Evolutionary conservation across 306 rosid species (phyloP).

Genomic region (Carpinus fangiana): DNA sequence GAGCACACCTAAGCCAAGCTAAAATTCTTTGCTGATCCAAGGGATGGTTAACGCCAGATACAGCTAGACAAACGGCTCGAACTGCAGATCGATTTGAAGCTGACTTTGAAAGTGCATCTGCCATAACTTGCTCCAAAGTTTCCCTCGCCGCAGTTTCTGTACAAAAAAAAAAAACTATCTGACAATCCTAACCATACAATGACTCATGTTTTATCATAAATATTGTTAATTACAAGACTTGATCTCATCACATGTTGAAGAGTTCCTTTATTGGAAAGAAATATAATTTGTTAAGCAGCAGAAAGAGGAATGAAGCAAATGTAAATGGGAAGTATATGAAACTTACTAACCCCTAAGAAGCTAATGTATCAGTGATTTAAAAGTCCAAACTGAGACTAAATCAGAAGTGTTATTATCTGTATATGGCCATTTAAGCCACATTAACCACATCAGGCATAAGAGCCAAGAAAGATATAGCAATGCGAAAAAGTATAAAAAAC

Average conservation of each 20-base stretch:
- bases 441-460: neutral
- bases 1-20: conserved; percentile 74
- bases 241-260: neutral
- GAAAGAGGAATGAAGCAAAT: neutral
- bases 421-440: neutral
- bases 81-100: conserved; percentile 75
- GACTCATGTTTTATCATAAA: neutral
- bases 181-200: neutral
- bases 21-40: conserved; percentile 77
- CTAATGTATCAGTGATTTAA: neutral
- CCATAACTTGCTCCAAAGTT: conserved; percentile 90
- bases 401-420: neutral
- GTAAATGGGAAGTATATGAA: neutral
- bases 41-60: conserved; percentile 89
- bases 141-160: conserved; percentile 87
- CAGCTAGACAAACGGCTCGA: conserved; percentile 87
- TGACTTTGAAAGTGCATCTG: conserved; percentile 73
- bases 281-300: neutral
- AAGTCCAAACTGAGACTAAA: neutral
- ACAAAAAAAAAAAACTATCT: conserved; percentile 20
- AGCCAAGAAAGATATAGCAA: neutral
- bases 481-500: no score
- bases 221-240: neutral
- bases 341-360: neutral
- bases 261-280: neutral